Evolutionary conservation across 2,329 filamentous ascomycete genomes (phyloP).

Genomic region (Monosporascus cannonballus): DNA sequence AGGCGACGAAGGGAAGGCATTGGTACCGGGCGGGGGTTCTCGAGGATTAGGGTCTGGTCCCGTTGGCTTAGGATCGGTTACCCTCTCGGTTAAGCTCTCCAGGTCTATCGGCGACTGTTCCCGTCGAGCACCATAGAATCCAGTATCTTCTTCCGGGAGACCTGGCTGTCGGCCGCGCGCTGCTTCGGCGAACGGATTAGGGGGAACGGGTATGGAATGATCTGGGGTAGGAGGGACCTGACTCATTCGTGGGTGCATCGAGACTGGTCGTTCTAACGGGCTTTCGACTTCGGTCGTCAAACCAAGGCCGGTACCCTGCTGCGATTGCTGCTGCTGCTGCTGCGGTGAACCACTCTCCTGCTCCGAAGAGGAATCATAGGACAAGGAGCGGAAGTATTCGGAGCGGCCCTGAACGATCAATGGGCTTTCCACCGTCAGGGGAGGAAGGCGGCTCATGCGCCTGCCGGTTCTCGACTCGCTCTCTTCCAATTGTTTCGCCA

Average conservation of each 20-base stretch:
- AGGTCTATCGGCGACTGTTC: conserved; percentile 54
- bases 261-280: conserved; percentile 55
- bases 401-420: conserved; percentile 68
- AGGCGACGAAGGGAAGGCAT: conserved; percentile 34
- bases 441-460: conserved; percentile 79
- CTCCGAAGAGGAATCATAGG: conserved; percentile 53
- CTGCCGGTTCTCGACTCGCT: conserved; percentile 61
- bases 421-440: conserved; percentile 75
- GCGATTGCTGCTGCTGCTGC: conserved; percentile 28
- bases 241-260: conserved; percentile 71
- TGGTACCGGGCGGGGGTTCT: conserved; percentile 28
- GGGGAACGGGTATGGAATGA: conserved; percentile 39
- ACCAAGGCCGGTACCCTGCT: conserved; percentile 38
- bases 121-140: conserved; percentile 47
- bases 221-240: conserved; percentile 48
- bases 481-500: conserved; percentile 83
- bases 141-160: conserved; percentile 32
- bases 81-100: conserved; percentile 25
- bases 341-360: conserved; percentile 20
- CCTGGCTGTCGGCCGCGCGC: conserved; percentile 35
- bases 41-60: conserved; percentile 29
- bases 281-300: conserved; percentile 51
- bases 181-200: conserved; percentile 33
- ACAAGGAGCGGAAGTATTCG: conserved; percentile 74
- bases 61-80: conserved; percentile 16